Conservation (phyloP, 2,329 filamentous ascomycete genomes). For the Zasmidium cellare region DNA sequence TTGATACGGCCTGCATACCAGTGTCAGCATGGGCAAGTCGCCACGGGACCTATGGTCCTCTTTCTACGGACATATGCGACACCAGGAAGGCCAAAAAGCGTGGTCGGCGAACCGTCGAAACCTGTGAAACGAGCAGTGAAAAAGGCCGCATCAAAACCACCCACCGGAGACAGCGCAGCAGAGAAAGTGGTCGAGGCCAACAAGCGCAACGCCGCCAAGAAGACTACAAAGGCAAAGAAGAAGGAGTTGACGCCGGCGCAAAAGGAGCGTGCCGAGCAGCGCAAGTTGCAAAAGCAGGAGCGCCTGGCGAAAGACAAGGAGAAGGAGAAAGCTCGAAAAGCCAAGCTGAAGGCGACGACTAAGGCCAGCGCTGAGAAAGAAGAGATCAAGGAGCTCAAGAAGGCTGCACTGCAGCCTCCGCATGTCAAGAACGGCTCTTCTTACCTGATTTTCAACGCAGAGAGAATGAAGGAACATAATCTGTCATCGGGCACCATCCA, state of each 20-base stretch:
- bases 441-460: conserved; percentile 32
- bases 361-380: conserved; percentile 26
- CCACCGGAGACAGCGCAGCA: conserved; percentile 20
- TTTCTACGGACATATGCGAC: conserved; percentile 27
- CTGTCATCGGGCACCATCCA: conserved; percentile 5
- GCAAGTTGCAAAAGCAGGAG: conserved; percentile 9
- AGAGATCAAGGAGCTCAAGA: conserved; percentile 37
- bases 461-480: conserved; percentile 22
- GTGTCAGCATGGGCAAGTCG: conserved; percentile 9
- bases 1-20: conserved; percentile 14
- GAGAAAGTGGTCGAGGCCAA: conserved; percentile 24
- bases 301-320: conserved; percentile 8
- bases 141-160: conserved; percentile 21
- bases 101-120: conserved; percentile 33
- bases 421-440: conserved; percentile 16
- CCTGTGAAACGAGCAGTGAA: conserved; percentile 34
- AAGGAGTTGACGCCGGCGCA: conserved; percentile 28
- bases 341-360: conserved; percentile 10
- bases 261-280: conserved; percentile 15
- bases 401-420: conserved; percentile 40
- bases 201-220: conserved; percentile 20
- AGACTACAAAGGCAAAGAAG: conserved; percentile 27
- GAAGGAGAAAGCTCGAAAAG: conserved; percentile 4
- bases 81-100: conserved; percentile 32
- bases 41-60: conserved; percentile 13